A percentile compares a stretch with the other conserved stretches of the same genome.
Evolutionary conservation across 1,284 basidiomycete species (phyloP).

Genomic region (Heterobasidion irregulare): DNA sequence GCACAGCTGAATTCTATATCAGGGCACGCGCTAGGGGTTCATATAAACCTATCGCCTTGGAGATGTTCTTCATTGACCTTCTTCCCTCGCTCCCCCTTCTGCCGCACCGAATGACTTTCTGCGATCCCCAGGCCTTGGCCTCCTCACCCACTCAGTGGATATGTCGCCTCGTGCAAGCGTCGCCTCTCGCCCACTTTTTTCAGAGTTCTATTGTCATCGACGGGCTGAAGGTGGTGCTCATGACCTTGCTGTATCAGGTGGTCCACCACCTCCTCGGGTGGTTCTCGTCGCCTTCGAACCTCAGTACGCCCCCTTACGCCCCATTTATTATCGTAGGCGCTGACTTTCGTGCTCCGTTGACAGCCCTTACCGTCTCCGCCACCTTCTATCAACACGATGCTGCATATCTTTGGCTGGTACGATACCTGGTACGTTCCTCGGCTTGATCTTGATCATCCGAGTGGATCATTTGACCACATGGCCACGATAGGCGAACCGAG

Average conservation of each 20-base stretch:
- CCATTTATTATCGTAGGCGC: neutral
- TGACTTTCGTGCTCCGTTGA: neutral
- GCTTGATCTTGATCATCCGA: neutral
- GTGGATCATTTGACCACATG: neutral
- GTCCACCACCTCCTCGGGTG: neutral
- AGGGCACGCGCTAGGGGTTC: neutral
- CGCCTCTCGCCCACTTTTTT: neutral
- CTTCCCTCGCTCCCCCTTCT: neutral
- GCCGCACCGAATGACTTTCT: neutral
- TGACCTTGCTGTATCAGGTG: neutral
- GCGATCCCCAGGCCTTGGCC: neutral
- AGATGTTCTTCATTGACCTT: neutral
- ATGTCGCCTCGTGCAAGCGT: neutral
- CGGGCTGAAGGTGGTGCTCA: neutral
- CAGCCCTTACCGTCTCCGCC: neutral
- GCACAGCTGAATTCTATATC: neutral
- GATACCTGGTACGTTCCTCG: neutral
- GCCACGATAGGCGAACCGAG: neutral
- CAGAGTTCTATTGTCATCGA: neutral
- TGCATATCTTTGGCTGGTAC: neutral
- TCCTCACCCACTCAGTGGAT: neutral
- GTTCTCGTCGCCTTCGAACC: neutral
- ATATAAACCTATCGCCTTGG: neutral
- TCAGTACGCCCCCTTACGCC: neutral
- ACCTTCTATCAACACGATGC: neutral